phyloP scores from a whole-genome alignment of 2,329 filamentous ascomycete species.

The Penicillium olsonii region DNA sequence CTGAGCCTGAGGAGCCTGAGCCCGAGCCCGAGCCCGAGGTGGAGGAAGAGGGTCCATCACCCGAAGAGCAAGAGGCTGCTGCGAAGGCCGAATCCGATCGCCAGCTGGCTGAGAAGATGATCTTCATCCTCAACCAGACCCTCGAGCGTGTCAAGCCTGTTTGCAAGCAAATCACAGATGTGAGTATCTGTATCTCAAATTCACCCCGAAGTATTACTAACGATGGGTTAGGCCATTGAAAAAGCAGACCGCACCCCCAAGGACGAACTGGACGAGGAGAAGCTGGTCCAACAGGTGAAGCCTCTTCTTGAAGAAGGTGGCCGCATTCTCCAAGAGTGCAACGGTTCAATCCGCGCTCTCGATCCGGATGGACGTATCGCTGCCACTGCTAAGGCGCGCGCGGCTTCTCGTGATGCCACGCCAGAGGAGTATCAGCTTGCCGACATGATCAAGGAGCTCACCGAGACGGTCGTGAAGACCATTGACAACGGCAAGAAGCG shows the following conservation, averaged over 20 bases:
- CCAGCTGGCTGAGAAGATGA: slow-evolving; percentile 77
- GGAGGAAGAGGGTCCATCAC: slow-evolving; percentile 39
- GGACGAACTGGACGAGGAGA: slow-evolving; percentile 87
- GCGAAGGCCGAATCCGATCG: slow-evolving; percentile 67
- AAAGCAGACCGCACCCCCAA: slow-evolving; percentile 76
- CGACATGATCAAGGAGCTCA: slow-evolving; percentile 81
- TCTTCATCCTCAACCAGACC: slow-evolving; percentile 70
- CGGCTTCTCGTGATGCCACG: slow-evolving; percentile 71
- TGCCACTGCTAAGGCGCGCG: slow-evolving; percentile 79
- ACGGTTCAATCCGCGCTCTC: slow-evolving; percentile 81
- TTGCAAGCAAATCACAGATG: slow-evolving; percentile 81
- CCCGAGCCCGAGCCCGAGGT: slow-evolving; percentile 46
- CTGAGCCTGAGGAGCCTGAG: slow-evolving; percentile 45
- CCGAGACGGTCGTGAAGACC: slow-evolving; percentile 74
- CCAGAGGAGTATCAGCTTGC: slow-evolving; percentile 84
- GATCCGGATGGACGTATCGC: slow-evolving; percentile 87
- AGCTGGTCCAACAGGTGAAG: slow-evolving; percentile 81
- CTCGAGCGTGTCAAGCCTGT: slow-evolving; percentile 82
- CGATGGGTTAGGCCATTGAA: slow-evolving; percentile 65
- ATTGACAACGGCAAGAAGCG: slow-evolving; percentile 88
- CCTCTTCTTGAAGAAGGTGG: slow-evolving; percentile 85
- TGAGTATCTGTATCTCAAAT: slow-evolving; percentile 48
- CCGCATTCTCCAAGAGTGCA: slow-evolving; percentile 80
- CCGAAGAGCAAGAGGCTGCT: slow-evolving; percentile 55
- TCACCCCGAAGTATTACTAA: slow-evolving; percentile 2